Evolutionary conservation across 2,329 filamentous ascomycete genomes (phyloP).

Genomic region (Fusarium ramigenum): DNA sequence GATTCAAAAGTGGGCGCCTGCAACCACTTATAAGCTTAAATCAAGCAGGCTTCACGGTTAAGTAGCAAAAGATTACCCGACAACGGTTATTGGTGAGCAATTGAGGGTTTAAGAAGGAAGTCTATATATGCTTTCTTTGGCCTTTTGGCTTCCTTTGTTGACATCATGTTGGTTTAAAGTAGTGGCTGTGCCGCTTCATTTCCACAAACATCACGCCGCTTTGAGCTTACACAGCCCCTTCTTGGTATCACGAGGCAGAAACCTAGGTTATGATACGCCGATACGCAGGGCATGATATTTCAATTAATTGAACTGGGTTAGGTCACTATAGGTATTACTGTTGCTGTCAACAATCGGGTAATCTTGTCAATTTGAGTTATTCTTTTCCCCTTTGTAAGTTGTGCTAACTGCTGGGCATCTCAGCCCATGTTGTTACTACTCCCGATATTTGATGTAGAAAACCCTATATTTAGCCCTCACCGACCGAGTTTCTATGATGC

Average conservation of each 20-base stretch:
- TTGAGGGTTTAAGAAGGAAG: background rate
- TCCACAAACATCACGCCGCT: conserved; percentile 26
- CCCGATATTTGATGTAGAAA: background rate
- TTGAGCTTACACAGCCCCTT: conserved; percentile 24
- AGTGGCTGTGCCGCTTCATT: conserved; percentile 29
- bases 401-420: background rate
- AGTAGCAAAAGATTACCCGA: background rate
- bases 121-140: background rate
- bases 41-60: background rate
- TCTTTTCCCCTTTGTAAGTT: background rate
- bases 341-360: background rate
- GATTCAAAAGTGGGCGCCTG: conserved; percentile 21
- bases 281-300: background rate
- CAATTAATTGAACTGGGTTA: background rate
- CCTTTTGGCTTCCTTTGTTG: background rate
- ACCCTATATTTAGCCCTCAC: conserved; percentile 9
- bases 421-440: background rate
- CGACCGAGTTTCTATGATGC: background rate
- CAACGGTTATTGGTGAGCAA: background rate
- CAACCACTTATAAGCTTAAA: conserved; percentile 31
- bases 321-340: background rate
- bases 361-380: background rate
- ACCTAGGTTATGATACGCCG: background rate
- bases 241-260: background rate
- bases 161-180: conserved; percentile 1